Conservation (phyloP, 2,329 filamentous ascomycete genomes). For the Alternaria angustiovoidea region DNA sequence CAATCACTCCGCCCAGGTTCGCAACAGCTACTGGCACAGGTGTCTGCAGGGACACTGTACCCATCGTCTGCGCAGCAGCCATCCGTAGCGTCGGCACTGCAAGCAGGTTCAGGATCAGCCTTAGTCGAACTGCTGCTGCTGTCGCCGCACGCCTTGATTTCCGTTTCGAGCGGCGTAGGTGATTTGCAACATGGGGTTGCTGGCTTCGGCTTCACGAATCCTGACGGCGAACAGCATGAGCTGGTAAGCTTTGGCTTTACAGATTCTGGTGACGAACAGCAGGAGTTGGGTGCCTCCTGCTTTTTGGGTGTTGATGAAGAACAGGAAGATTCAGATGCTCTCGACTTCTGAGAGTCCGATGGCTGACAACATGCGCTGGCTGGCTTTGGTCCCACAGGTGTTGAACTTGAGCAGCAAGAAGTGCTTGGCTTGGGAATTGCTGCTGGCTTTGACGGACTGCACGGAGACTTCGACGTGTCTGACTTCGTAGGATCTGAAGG, state of each 20-base stretch:
- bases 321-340: not conserved
- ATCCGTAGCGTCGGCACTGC: not conserved
- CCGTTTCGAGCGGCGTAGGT: not conserved
- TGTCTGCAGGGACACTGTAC: not conserved
- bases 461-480: not conserved
- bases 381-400: not conserved
- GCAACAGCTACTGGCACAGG: slow-evolving; percentile 8
- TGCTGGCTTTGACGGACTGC: not conserved
- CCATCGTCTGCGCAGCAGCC: not conserved
- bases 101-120: not conserved
- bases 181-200: not conserved
- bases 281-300: not conserved
- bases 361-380: not conserved
- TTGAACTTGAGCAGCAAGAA: not conserved
- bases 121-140: not conserved
- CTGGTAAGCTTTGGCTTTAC: slow-evolving; percentile 8
- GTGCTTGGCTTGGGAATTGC: not conserved
- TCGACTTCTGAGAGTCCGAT: not conserved
- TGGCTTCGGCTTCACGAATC: not conserved
- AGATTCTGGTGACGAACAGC: not conserved
- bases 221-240: slow-evolving; percentile 13
- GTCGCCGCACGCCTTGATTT: not conserved
- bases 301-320: not conserved
- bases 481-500: not conserved
- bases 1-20: not conserved